These are phyloP conservation scores for Trametes gibbosa DNA, from an alignment of 768 basidiomycete genomes.

Conservation along the genomic window DNA sequence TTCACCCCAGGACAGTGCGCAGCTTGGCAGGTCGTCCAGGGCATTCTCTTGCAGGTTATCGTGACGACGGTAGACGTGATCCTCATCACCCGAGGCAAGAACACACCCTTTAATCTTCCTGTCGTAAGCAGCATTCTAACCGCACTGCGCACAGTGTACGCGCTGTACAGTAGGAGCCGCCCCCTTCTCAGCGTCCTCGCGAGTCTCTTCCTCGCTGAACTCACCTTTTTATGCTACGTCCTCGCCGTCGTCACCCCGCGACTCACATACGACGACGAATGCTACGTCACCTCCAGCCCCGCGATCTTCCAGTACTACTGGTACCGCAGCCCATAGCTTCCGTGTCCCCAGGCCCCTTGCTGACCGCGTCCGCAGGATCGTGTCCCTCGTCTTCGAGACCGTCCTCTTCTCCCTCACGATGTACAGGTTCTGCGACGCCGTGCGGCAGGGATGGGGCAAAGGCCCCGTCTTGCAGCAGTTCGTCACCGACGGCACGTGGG, in stretches of 20 bases:
- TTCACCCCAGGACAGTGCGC: constrained; percentile 20
- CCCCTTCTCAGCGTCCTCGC: constrained; percentile 15
- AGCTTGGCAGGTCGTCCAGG: constrained; percentile 25
- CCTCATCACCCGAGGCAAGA: constrained; percentile 26
- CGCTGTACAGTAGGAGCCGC: constrained; percentile 21
- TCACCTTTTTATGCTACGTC: constrained; percentile 20
- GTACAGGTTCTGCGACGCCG: constrained; percentile 21
- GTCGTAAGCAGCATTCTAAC: background rate
- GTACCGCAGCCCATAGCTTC: constrained; percentile 6
- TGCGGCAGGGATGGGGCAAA: constrained; percentile 24
- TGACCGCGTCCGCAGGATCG: constrained; percentile 16
- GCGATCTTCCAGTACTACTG: constrained; percentile 24
- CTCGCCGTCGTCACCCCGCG: constrained; percentile 23
- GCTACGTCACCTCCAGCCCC: constrained; percentile 26
- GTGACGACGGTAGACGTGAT: constrained; percentile 28
- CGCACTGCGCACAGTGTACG: constrained; percentile 20
- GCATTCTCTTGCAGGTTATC: constrained; percentile 21
- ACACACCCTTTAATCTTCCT: background rate
- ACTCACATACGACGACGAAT: constrained; percentile 22
- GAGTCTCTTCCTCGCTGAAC: constrained; percentile 18
- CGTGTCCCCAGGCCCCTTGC: background rate
- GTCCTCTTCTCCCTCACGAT: constrained; percentile 26
- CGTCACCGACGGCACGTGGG: constrained; percentile 29
- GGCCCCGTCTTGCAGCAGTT: constrained; percentile 26
- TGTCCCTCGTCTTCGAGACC: constrained; percentile 26